Conservation (phyloP, 2,329 filamentous ascomycete species). For the Cladosporium sp. region DNA sequence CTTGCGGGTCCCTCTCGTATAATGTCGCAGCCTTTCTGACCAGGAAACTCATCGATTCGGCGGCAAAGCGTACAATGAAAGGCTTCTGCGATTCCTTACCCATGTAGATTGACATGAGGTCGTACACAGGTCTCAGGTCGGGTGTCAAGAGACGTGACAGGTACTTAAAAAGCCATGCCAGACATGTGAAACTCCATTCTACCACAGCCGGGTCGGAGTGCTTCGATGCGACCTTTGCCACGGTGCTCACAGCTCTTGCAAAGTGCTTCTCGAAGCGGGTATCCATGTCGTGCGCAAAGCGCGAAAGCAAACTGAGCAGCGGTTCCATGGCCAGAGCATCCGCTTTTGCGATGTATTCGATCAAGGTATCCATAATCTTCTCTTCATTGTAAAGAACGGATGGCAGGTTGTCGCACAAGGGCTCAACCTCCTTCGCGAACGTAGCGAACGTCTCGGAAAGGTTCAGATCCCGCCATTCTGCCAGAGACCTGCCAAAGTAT, state of each 20-base stretch:
- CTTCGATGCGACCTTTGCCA: constrained; percentile 75
- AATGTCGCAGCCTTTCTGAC: constrained; percentile 82
- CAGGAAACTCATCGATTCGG: constrained; percentile 91
- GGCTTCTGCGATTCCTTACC: constrained; percentile 79
- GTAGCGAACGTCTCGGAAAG: constrained; percentile 75
- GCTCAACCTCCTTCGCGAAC: constrained; percentile 73
- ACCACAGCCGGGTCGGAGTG: constrained; percentile 77
- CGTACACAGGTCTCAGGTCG: constrained; percentile 80
- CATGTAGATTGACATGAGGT: constrained; percentile 79
- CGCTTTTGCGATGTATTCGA: constrained; percentile 72
- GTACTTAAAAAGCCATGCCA: constrained; percentile 97
- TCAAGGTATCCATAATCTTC: constrained; percentile 75
- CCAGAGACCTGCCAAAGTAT: constrained; percentile 78
- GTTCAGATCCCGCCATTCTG: constrained; percentile 91
- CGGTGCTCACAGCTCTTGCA: constrained; percentile 68
- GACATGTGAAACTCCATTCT: constrained; percentile 92
- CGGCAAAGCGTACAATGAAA: constrained; percentile 88
- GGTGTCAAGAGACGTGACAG: constrained; percentile 83
- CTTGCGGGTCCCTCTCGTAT: constrained; percentile 69
- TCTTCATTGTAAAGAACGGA: constrained; percentile 90
- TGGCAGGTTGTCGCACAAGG: constrained; percentile 83
- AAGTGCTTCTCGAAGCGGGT: constrained; percentile 87
- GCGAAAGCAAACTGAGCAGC: constrained; percentile 80
- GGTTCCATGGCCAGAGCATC: constrained; percentile 83
- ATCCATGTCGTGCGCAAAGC: constrained; percentile 93